These are phyloP conservation scores for Metschnikowia borealis DNA, from an alignment of 805 yeast genomes.

Conservation along the genomic window DNA sequence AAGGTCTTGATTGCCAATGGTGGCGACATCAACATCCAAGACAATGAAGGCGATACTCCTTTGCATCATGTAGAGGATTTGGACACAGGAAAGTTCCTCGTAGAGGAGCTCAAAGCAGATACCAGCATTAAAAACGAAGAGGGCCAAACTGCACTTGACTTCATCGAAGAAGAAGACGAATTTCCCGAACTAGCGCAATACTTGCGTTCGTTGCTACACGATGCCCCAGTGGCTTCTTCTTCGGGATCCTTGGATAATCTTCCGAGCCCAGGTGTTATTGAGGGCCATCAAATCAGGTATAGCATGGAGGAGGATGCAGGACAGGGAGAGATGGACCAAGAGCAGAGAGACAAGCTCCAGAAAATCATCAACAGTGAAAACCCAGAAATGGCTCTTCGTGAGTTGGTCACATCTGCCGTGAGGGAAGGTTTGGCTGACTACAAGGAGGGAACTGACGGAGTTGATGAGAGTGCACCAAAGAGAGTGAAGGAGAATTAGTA, in stretches of 20 bases:
- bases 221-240: constrained; percentile 16
- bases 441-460: constrained; percentile 24
- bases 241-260: constrained; percentile 20
- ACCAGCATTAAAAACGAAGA: constrained; percentile 60
- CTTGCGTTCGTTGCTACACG: constrained; percentile 43
- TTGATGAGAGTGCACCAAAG: constrained; percentile 29
- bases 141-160: constrained; percentile 69
- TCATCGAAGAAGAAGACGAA: constrained; percentile 81
- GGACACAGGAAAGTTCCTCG: constrained; percentile 57
- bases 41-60: constrained; percentile 92
- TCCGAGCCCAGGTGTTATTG: constrained; percentile 36
- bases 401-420: constrained; percentile 62
- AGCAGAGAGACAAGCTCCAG: constrained; percentile 60
- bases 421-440: constrained; percentile 47
- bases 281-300: constrained; percentile 54
- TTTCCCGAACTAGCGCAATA: constrained; percentile 73
- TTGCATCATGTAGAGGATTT: constrained; percentile 83
- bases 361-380: constrained; percentile 73
- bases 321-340: constrained; percentile 40
- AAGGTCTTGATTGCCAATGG: constrained; percentile 51
- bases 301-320: constrained; percentile 47
- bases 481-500: constrained; percentile 20
- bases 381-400: constrained; percentile 73
- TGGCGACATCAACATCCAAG: constrained; percentile 81
- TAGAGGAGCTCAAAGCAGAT: constrained; percentile 69